Base-by-base conservation (phyloP, 768 basidiomycete species). In the Strobilomyces echinocephalus region DNA sequence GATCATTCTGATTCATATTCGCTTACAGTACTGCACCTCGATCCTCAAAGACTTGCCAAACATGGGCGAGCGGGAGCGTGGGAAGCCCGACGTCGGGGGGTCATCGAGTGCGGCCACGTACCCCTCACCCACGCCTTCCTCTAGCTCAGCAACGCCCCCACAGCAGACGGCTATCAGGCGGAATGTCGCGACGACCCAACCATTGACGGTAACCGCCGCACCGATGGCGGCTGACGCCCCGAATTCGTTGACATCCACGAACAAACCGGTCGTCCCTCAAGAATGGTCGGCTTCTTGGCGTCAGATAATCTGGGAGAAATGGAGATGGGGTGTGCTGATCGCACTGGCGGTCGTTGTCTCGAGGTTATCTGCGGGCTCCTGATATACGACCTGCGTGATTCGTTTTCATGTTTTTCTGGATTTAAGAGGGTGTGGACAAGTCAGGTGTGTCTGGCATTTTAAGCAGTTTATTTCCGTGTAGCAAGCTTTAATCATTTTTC, bases 61-160 rank as follows among this genome's bases (percentile, higher is more conserved):
- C 72, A 98, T 98, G 95, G 93, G 87, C 20, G 79, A 88, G 69
- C 83, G 79, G 59, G 88, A 88, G 60, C 78, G 81, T 42, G 87
- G 84, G 9, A 78, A 75, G 49, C 63, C 79, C 6, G 67, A 64
- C 63, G 35, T 43, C 59, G 52, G 43, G 70, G 52, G 43, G 70
- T 48, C 65, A 66, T 43, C 56, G 63, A 55, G 48, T 58, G 44
- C 47, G 51, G 39, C 51, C 44, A 60, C 54, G 42, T 61, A 45
- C 38, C 44, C 52, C 31, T 58, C 53, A 54, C 49, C 63, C 43
- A 46, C 49, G 26, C 47, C 52, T 21, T 50, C 58, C 11, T 63
- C 69, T 24, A 52, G 66, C 31, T 54, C 62, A 40, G 58, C 61
- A 47, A 57, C 63, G 5, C 60, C 48, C 28, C 54, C 56, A 30